A percentile compares a stretch with the other conserved stretches of the same genome.
These are phyloP conservation scores for Mariannaea sp. DNA, from an alignment of 2,329 filamentous ascomycete genomes.

Conservation along the genomic window DNA sequence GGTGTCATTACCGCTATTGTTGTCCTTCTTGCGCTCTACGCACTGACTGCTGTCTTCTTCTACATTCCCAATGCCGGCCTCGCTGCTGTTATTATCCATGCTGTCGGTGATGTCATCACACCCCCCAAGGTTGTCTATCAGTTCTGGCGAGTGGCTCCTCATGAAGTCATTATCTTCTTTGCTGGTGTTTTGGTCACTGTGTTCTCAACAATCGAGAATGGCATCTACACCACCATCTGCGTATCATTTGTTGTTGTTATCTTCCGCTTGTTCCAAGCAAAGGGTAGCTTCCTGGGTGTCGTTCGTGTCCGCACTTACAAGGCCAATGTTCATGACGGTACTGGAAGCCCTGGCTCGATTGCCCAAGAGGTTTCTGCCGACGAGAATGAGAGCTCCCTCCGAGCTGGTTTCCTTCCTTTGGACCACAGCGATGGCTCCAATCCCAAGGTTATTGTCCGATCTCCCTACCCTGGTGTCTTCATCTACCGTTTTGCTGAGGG, in stretches of 20 bases:
- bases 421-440: conserved; percentile 58
- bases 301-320: conserved; percentile 84
- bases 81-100: conserved; percentile 87
- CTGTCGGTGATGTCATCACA: conserved; percentile 84
- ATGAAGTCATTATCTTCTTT: conserved; percentile 86
- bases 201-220: conserved; percentile 81
- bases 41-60: conserved; percentile 81
- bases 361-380: conserved; percentile 43
- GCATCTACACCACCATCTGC: conserved; percentile 80
- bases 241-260: conserved; percentile 73
- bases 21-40: conserved; percentile 84
- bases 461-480: conserved; percentile 58
- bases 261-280: conserved; percentile 78
- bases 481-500: conserved; percentile 60
- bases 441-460: conserved; percentile 50
- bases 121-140: conserved; percentile 83
- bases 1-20: conserved; percentile 83
- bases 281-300: conserved; percentile 77
- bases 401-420: conserved; percentile 53
- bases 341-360: conserved; percentile 32
- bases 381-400: conserved; percentile 51
- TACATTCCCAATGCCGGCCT: conserved; percentile 82
- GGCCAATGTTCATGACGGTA: conserved; percentile 70
- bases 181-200: conserved; percentile 82
- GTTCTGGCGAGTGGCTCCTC: conserved; percentile 83